phyloP scores from a whole-genome alignment of 148 eudicot genomes.

The Chenopodium berlandieri region DNA sequence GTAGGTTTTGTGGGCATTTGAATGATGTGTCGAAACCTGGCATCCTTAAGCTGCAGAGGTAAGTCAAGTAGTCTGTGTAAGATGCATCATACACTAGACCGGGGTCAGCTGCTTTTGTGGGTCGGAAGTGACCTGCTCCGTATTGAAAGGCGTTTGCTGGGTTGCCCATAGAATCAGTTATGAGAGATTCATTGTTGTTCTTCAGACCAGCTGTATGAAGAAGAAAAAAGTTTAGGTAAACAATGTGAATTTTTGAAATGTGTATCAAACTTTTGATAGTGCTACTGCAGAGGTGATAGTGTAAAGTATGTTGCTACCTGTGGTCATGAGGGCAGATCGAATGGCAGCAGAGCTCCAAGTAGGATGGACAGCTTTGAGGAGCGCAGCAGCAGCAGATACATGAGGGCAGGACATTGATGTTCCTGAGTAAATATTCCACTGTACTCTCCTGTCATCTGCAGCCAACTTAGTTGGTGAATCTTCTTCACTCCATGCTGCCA shows the following conservation, averaged over 20 bases:
- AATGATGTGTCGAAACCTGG: slow-evolving; percentile 39
- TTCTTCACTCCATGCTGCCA: slow-evolving; percentile 81
- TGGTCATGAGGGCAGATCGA: slow-evolving; percentile 79
- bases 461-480: slow-evolving; percentile 59
- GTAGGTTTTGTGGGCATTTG: slow-evolving; percentile 54
- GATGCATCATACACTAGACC: slow-evolving; percentile 87
- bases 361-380: slow-evolving; percentile 76
- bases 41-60: slow-evolving; percentile 52
- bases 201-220: slow-evolving; percentile 51
- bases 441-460: slow-evolving; percentile 45
- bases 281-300: neutral
- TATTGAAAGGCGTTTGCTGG: slow-evolving; percentile 72
- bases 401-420: slow-evolving; percentile 98
- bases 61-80: slow-evolving; percentile 66
- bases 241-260: neutral
- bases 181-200: slow-evolving; percentile 46
- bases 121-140: slow-evolving; percentile 82
- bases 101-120: slow-evolving; percentile 79
- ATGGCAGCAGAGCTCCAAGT: slow-evolving; percentile 81
- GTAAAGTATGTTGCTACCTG: slow-evolving; percentile 38
- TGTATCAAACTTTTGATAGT: neutral
- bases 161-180: slow-evolving; percentile 54
- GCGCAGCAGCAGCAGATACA: slow-evolving; percentile 71
- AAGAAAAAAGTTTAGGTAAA: neutral
- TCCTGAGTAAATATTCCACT: slow-evolving; percentile 72